Percentiles rank a stretch among this genome's conserved stretches.
These are phyloP conservation scores for Rheum nobile DNA, from an alignment of 148 eudicot species.

Conservation along the genomic window DNA sequence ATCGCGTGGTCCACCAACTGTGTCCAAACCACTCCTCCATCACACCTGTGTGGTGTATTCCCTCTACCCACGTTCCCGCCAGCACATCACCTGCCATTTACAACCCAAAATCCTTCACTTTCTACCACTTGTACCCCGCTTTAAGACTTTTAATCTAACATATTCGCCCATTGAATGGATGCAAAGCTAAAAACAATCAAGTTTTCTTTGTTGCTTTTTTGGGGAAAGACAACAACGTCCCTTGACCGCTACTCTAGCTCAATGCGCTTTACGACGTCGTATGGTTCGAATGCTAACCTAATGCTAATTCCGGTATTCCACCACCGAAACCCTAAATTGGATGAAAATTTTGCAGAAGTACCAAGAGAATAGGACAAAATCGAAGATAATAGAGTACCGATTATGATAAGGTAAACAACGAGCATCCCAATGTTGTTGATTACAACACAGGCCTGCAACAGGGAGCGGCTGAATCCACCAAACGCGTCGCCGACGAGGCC, in stretches of 20 bases:
- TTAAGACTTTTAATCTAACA: neutral
- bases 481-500: conserved; percentile 69
- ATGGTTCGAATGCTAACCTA: no score
- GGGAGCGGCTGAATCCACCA: conserved; percentile 54
- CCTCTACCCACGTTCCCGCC: conserved; percentile 61
- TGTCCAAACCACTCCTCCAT: conserved; percentile 82
- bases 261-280: no score
- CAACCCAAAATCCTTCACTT: neutral
- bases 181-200: neutral
- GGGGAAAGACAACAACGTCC: neutral
- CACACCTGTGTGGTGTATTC: conserved; percentile 61
- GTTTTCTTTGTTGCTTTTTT: no score
- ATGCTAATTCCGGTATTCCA: no score
- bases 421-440: conserved; percentile 63
- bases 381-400: conserved; percentile 27
- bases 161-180: neutral
- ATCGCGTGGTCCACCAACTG: conserved; percentile 64
- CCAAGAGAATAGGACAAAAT: neutral
- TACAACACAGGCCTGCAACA: conserved; percentile 48
- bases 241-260: no score
- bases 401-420: conserved; percentile 65
- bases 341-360: neutral
- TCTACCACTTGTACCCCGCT: neutral
- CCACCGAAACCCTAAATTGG: neutral
- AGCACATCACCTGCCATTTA: conserved; percentile 62